Base-by-base conservation (phyloP, 176 grass and related monocot genomes). In the Olyra latifolia region DNA sequence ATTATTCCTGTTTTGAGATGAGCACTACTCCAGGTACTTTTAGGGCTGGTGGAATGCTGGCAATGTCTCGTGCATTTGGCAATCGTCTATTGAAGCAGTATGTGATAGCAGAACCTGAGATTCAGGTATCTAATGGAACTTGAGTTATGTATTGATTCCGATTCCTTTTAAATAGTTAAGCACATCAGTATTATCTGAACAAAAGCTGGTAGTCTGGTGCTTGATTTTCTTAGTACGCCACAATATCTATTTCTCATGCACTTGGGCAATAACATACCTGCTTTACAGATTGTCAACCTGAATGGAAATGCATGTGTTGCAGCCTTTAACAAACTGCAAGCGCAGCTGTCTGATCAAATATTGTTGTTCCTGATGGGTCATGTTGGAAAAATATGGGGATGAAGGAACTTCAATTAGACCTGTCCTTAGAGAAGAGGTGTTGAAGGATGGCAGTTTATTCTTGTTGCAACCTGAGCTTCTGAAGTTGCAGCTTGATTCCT, bases 51-150 rank as follows among this genome's bases (percentile, higher is more conserved):
- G 92, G 90, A 79, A 87, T 93, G 57, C 76, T 98, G 60, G 92
- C 92, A 69, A 95, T 98, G 92, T 98, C 95, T 35, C 90, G 92
- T 77, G 95, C 95, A 59, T 98, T 98, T 82, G 95, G 92, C 38
- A 86, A 98, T 61, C 90, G 86, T 46, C 57, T 74, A 44, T 74
- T 98, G 78, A 95, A 98, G 64, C 66, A 83, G 49, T 98, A 62
- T 88, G 83, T 98, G 45, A 74, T 50, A 76, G 92, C 92, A 80
- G 95, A 95, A 70, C 95, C 92, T 48, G 95, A 95, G 10, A 95
- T 98, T 85, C 77, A 91, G 90, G 90, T 98, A 81, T 65, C 41
- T 82, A 70, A 69, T 77, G n/a, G 48, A 89, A 78, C 48, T 84
- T 68, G 27, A 65, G 10, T 45, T 78, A 5, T 24, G 27, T 17